These are phyloP conservation scores for Orychophragmus violaceus DNA, from an alignment of 345 rosid genomes.

Conservation along the genomic window DNA sequence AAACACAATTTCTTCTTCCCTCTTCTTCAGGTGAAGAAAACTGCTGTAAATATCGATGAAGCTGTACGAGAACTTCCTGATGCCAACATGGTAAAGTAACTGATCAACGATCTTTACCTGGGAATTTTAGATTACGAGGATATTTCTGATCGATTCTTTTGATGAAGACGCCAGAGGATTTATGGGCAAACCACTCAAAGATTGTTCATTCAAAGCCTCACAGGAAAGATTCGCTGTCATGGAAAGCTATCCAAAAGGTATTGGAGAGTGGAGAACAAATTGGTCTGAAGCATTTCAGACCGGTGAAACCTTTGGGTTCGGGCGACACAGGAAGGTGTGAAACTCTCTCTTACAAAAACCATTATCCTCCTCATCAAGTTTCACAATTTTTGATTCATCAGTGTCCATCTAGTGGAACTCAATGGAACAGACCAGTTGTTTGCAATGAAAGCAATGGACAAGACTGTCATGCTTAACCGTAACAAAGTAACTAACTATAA, in stretches of 20 bases:
- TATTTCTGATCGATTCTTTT: not conserved
- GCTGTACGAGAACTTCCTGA: constrained; percentile 95
- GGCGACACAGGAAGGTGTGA: constrained; percentile 97
- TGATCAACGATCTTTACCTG: not conserved
- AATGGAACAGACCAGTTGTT: constrained; percentile 59
- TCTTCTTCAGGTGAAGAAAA: constrained; percentile 72
- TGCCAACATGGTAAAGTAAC: constrained; percentile 67
- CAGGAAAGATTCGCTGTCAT: constrained; percentile 59
- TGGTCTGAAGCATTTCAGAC: constrained; percentile 75
- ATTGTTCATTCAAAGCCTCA: constrained; percentile 81
- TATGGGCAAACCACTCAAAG: constrained; percentile 87
- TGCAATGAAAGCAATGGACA: constrained; percentile 99
- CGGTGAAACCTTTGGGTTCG: constrained; percentile 83
- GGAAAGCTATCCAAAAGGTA: constrained; percentile 82
- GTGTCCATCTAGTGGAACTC: constrained; percentile 91
- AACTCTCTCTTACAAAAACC: not conserved
- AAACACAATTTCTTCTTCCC: no score
- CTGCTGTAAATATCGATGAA: constrained; percentile 83
- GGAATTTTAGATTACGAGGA: constrained; percentile 1
- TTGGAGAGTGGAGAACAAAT: constrained; percentile 62
- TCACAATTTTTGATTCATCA: constrained; percentile 20
- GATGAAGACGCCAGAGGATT: constrained; percentile 82
- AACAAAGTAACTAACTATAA: constrained; percentile 61
- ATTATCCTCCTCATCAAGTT: not conserved
- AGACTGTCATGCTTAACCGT: constrained; percentile 79